Evolutionary conservation across 306 rosid genomes (phyloP), one percentile per base, ranked within the genome.

Genomic region (Begonia masoniana): DNA sequence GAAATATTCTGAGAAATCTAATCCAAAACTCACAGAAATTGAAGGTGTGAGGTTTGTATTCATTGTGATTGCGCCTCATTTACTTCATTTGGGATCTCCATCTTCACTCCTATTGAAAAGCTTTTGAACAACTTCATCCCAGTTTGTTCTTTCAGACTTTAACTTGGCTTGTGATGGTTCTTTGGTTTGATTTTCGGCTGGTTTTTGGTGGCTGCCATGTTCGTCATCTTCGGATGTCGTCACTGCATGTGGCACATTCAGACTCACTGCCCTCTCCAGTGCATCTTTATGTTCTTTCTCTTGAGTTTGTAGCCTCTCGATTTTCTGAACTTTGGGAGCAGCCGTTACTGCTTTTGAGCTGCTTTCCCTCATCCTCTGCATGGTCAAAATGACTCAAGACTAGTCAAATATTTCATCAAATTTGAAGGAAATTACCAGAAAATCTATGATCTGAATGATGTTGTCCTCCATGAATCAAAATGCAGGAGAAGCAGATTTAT

Each of bases 111-210:
- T 73, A 65, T 71, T 67, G n/a, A 81, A 67, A 15, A 83, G 82
- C 69, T 71, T 71, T 71, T 81, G 68, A 39, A 86, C 88, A 17
- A 77, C 74, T 58, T 75, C 88, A 47, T 91, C 78, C 97, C 96
- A 91, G 64, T 65, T 80, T 19, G 69, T 47, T 62, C 54, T 76
- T 68, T 67, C 71, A 35, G 60, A 24, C 63, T 63, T 68, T 2
- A 77, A 54, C 57, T 58, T 41, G 1, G 50, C 50, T 47, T 53
- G 63, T 4, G 54, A 52, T 58, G 58, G 6, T 2, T 65, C 71
- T 53, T 60, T 59, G 36, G n/a, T 54, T 42, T 55, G 68, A 46
- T 55, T 62, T 21, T 24, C 15, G 9, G 79, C 67, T 50, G 70
- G 56, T 51, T 69, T 72, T 42, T 24, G 63, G 41, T 61, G 60